A percentile compares a stretch with the other conserved stretches of the same genome.
Conservation (phyloP, 2,329 filamentous ascomycete genomes). For the Pseudocercospora vitis region DNA sequence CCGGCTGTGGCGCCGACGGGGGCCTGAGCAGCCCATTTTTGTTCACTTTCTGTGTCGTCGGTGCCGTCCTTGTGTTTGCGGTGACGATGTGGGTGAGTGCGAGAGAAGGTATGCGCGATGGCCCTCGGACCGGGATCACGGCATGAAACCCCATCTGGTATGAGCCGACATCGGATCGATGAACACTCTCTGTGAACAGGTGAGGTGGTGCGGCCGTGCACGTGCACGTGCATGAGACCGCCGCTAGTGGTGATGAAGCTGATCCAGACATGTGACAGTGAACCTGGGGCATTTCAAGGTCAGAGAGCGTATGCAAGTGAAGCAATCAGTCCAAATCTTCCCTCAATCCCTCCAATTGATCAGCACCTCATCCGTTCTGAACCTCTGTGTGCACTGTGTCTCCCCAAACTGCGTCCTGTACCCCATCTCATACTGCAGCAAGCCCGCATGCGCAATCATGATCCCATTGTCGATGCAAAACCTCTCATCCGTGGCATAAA, state of each 20-base stretch:
- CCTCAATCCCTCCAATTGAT: slow-evolving; percentile 51
- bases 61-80: slow-evolving; percentile 7
- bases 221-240: too few relatives aligned
- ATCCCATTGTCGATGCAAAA: slow-evolving; percentile 99
- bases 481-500: slow-evolving; percentile 92
- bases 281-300: background rate
- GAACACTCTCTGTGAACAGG: too few relatives aligned
- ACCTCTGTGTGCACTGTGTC: slow-evolving; percentile 64
- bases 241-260: too few relatives aligned
- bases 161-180: too few relatives aligned
- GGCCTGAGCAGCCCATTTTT: slow-evolving; percentile 24
- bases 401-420: slow-evolving; percentile 75
- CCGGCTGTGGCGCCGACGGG: slow-evolving; percentile 3
- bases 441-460: slow-evolving; percentile 96
- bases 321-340: background rate
- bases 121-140: background rate
- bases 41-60: slow-evolving; percentile 18
- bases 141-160: too few relatives aligned
- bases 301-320: background rate
- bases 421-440: slow-evolving; percentile 80
- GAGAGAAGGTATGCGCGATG: slow-evolving; percentile 16
- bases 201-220: too few relatives aligned
- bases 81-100: slow-evolving; percentile 7
- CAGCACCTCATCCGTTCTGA: slow-evolving; percentile 53
- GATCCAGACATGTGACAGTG: too few relatives aligned